phyloP scores from a whole-genome alignment of 495 filamentous ascomycete genomes.

The Aspergillus sclerotiicarbonarius region DNA sequence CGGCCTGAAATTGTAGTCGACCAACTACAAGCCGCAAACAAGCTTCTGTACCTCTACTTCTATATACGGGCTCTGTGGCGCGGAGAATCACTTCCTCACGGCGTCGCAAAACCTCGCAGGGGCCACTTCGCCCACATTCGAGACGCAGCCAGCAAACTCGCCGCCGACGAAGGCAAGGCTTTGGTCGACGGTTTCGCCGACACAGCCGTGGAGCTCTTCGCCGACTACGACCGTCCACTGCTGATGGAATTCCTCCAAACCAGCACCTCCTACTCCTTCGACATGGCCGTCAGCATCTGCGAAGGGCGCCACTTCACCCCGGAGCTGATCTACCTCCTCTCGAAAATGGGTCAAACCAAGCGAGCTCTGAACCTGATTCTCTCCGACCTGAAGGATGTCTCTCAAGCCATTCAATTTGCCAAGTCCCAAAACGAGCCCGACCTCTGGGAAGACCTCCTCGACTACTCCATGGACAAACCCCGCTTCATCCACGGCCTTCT shows the following conservation, averaged over 20 bases:
- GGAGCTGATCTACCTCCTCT: conserved; percentile 89
- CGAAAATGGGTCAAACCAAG: conserved; percentile 91
- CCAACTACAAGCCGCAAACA: conserved; percentile 61
- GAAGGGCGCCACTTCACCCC: conserved; percentile 74
- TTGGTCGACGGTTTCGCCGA: conserved; percentile 84
- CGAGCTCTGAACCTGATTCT: conserved; percentile 88
- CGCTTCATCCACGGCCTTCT: conserved; percentile 88
- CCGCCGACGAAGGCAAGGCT: conserved; percentile 62
- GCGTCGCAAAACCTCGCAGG: conserved; percentile 35
- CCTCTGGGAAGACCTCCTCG: conserved; percentile 90
- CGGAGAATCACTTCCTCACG: conserved; percentile 55
- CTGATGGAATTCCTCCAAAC: conserved; percentile 84
- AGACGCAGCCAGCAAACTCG: conserved; percentile 45
- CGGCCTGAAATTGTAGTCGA: conserved; percentile 70
- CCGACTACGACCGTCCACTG: conserved; percentile 71
- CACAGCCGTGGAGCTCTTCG: conserved; percentile 80
- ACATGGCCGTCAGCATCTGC: conserved; percentile 72
- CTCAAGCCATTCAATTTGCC: conserved; percentile 87
- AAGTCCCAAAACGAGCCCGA: conserved; percentile 88
- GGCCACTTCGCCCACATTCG: conserved; percentile 38
- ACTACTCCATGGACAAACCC: conserved; percentile 96
- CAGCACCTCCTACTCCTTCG: conserved; percentile 79
- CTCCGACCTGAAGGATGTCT: conserved; percentile 80
- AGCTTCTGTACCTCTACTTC: conserved; percentile 78
- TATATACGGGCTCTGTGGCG: conserved; percentile 86